Evolutionary conservation across 73 alveolate species (phyloP).

Genomic region (Blepharisma stoltei): DNA sequence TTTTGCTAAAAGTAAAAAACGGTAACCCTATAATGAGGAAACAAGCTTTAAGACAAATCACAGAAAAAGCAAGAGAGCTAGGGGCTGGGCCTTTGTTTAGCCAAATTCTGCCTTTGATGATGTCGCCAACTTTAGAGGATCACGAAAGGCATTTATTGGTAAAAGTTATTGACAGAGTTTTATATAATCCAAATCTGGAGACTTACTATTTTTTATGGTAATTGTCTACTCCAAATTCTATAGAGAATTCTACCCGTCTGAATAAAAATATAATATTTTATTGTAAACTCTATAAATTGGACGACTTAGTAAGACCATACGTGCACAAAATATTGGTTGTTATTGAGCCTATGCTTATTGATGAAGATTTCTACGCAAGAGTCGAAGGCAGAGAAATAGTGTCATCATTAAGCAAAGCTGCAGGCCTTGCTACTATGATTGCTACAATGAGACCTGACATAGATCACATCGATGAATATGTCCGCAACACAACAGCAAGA

Average conservation of each 20-base stretch:
- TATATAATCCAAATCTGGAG: too few species aligned
- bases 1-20: constrained; percentile 90
- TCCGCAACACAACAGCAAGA: constrained; percentile 96
- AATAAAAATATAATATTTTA: too few species aligned
- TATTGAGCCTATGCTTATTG: constrained; percentile 98
- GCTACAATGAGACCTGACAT: constrained; percentile 99
- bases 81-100: constrained; percentile 94
- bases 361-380: constrained; percentile 99
- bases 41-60: constrained; percentile 83
- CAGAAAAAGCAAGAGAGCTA: constrained; percentile 92
- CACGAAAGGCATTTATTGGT: constrained; percentile 97
- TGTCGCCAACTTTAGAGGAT: constrained; percentile 94
- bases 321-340: constrained; percentile 98
- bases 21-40: constrained; percentile 97
- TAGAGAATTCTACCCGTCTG: too few species aligned
- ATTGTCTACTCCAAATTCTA: too few species aligned
- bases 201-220: too few species aligned
- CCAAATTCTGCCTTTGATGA: constrained; percentile 93
- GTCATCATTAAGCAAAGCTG: constrained; percentile 98
- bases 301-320: constrained; percentile 94
- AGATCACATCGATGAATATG: constrained; percentile 98
- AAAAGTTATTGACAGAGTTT: constrained; percentile 78
- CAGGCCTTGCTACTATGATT: constrained; percentile 99
- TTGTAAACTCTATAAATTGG: too few species aligned
- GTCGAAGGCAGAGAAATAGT: constrained; percentile 99